phyloP scores from a whole-genome alignment of 257 asterid genomes.

The Verbascum thapsus region DNA sequence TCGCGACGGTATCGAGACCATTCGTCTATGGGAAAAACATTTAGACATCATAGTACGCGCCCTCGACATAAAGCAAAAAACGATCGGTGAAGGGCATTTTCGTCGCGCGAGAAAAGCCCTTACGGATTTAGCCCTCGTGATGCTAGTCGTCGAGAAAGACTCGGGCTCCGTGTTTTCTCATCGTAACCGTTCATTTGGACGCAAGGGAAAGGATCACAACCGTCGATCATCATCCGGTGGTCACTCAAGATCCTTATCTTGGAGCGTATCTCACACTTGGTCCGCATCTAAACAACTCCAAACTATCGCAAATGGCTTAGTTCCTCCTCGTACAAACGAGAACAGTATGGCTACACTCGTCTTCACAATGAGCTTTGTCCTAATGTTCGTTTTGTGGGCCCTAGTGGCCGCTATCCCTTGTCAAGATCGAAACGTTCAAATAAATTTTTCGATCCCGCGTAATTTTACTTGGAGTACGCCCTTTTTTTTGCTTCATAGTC shows the following conservation, averaged over 20 bases:
- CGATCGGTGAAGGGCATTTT: conserved; percentile 65
- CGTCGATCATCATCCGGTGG: conserved; percentile 55
- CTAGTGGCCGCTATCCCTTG: conserved; percentile 92
- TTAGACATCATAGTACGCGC: conserved; percentile 71
- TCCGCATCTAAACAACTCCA: conserved; percentile 96
- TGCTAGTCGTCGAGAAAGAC: conserved; percentile 81
- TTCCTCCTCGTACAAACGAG: conserved; percentile 72
- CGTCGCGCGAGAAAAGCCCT: conserved; percentile 83
- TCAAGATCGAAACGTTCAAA: conserved; percentile 78
- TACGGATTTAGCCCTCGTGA: conserved; percentile 72
- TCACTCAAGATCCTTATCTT: conserved; percentile 85
- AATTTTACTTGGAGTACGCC: conserved; percentile 74
- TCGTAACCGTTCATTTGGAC: conserved; percentile 78
- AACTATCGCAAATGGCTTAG: conserved; percentile 58
- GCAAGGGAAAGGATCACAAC: conserved; percentile 67
- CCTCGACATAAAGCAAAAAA: conserved; percentile 47
- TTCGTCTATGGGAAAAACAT: conserved; percentile 80
- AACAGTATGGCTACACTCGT: conserved; percentile 57
- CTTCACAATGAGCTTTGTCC: conserved; percentile 73
- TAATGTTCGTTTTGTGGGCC: conserved; percentile 79
- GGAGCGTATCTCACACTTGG: conserved; percentile 92
- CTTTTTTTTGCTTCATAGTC: conserved; percentile 55
- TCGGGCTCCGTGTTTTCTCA: conserved; percentile 61
- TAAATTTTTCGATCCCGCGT: conserved; percentile 61
- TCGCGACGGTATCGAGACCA: conserved; percentile 81